Percentiles rank a stretch among this genome's conserved stretches.
Evolutionary conservation across 1,284 basidiomycete genomes (phyloP).

Genomic region (Calocybe gambosa): DNA sequence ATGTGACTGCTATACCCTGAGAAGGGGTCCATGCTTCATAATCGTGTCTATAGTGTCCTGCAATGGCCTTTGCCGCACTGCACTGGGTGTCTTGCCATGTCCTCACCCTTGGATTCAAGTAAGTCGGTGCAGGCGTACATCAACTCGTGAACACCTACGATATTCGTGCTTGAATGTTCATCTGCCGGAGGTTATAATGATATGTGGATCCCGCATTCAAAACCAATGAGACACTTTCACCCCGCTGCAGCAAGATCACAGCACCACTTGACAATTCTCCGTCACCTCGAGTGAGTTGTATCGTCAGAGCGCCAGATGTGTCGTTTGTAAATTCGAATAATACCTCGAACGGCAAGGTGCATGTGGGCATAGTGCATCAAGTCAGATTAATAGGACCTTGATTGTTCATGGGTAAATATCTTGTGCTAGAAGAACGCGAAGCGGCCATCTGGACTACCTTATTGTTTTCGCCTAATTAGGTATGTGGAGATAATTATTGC

Average conservation of each 20-base stretch:
- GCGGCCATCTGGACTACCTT: constrained; percentile 13
- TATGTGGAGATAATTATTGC: constrained; percentile 11
- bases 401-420: constrained; percentile 9
- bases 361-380: constrained; percentile 35
- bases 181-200: constrained; percentile 45
- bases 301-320: constrained; percentile 27
- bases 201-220: constrained; percentile 50
- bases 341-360: constrained; percentile 44
- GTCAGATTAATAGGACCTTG: constrained; percentile 12
- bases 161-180: constrained; percentile 23
- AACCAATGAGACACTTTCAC: constrained; percentile 46
- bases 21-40: constrained; percentile 12
- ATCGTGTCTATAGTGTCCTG: constrained; percentile 17
- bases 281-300: constrained; percentile 27
- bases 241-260: constrained; percentile 36
- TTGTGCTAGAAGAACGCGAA: constrained; percentile 12
- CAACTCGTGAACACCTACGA: constrained; percentile 23
- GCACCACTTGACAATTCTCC: constrained; percentile 25
- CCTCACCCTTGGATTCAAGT: constrained; percentile 28
- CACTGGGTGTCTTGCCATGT: constrained; percentile 37
- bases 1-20: constrained; percentile 23
- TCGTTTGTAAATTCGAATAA: constrained; percentile 45
- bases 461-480: constrained; percentile 18
- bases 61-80: constrained; percentile 30
- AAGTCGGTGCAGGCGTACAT: not conserved